phyloP scores from a whole-genome alignment of 2,329 filamentous ascomycete genomes.

The Dryadomyces quercivorus region DNA sequence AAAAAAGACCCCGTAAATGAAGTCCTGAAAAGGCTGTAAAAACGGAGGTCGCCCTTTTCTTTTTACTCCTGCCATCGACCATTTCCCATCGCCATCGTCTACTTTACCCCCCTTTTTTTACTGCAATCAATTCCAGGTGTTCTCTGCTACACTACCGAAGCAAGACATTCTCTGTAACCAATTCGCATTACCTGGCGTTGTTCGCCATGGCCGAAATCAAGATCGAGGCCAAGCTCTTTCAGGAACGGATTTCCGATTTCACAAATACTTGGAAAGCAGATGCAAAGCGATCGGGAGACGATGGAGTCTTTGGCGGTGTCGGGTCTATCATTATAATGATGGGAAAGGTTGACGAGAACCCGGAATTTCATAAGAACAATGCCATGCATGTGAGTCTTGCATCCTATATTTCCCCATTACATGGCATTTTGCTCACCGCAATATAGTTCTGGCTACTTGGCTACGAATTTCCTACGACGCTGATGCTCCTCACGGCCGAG shows the following conservation, averaged over 20 bases:
- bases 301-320: slow-evolving; percentile 74
- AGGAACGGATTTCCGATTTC: slow-evolving; percentile 81
- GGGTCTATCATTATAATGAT: slow-evolving; percentile 81
- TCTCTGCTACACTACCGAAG: not conserved
- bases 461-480: slow-evolving; percentile 94
- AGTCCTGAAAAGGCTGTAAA: not conserved
- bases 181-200: slow-evolving; percentile 12
- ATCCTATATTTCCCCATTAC: not conserved
- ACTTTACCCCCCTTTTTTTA: not conserved
- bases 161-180: not conserved
- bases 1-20: slow-evolving; percentile 7
- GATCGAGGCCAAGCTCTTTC: slow-evolving; percentile 89
- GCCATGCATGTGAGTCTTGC: slow-evolving; percentile 66
- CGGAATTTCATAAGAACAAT: slow-evolving; percentile 89
- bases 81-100: not conserved
- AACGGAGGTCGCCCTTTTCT: not conserved
- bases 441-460: slow-evolving; percentile 90
- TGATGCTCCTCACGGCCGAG: slow-evolving; percentile 85
- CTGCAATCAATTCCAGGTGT: too few species aligned
- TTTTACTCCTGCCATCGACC: not conserved
- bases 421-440: not conserved
- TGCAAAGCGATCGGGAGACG: slow-evolving; percentile 70
- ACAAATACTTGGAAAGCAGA: slow-evolving; percentile 92
- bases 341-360: slow-evolving; percentile 85
- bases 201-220: slow-evolving; percentile 66